These are phyloP conservation scores for Pseudoperonospora humuli DNA, from an alignment of 352 stramenopile genomes.

Conservation along the genomic window DNA sequence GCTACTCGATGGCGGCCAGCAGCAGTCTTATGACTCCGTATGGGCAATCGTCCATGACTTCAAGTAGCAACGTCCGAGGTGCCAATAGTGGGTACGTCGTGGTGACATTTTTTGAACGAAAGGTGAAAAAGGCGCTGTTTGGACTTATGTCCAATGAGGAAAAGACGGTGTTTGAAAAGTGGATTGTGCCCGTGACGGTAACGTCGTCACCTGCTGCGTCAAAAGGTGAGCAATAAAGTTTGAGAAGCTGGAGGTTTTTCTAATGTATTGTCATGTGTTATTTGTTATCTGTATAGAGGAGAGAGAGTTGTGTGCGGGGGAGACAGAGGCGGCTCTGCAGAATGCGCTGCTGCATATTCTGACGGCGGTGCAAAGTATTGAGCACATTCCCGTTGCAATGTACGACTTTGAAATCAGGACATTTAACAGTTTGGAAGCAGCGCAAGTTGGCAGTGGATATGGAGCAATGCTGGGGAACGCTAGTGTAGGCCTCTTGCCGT, in stretches of 20 bases:
- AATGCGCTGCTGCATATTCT: slow-evolving; percentile 67
- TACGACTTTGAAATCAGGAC: slow-evolving; percentile 80
- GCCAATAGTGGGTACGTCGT: slow-evolving; percentile 41
- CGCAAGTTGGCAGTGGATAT: slow-evolving; percentile 38
- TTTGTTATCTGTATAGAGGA: slow-evolving; percentile 29
- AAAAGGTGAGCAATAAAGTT: slow-evolving; percentile 19
- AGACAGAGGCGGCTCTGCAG: slow-evolving; percentile 63
- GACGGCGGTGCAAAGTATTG: slow-evolving; percentile 63
- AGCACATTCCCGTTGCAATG: slow-evolving; percentile 74
- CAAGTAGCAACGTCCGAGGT: slow-evolving; percentile 18
- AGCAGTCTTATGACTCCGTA: slow-evolving; percentile 25
- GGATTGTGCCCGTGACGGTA: slow-evolving; percentile 64
- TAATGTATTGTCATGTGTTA: too few relatives aligned
- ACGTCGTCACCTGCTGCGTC: slow-evolving; percentile 32
- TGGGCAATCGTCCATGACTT: slow-evolving; percentile 7
- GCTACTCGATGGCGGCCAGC: slow-evolving; percentile 14
- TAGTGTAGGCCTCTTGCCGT: slow-evolving; percentile 42
- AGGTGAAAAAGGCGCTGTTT: slow-evolving; percentile 79
- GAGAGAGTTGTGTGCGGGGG: slow-evolving; percentile 38
- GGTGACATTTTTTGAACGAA: slow-evolving; percentile 72
- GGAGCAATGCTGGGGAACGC: slow-evolving; percentile 20
- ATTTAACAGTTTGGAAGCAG: slow-evolving; percentile 41
- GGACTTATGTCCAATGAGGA: slow-evolving; percentile 81
- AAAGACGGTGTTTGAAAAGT: slow-evolving; percentile 83
- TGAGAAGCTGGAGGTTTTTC: background rate